phyloP scores from a whole-genome alignment of 1,284 basidiomycete species.

The Austropuccinia psidii region DNA sequence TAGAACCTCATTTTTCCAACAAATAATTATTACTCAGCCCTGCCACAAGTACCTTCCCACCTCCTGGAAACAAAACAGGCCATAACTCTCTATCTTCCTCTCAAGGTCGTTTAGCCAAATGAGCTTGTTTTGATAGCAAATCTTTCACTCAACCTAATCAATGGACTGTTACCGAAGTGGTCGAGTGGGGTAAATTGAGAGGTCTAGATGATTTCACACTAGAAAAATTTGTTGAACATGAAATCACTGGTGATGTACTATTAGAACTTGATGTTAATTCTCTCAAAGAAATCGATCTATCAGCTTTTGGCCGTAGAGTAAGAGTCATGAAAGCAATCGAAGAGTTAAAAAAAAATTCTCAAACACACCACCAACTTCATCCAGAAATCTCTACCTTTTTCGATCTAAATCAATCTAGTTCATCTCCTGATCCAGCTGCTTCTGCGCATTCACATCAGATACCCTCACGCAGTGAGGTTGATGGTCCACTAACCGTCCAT shows the following conservation, averaged over 20 bases:
- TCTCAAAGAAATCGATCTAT: slow-evolving; percentile 92
- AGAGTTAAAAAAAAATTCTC: slow-evolving; percentile 55
- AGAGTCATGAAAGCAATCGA: slow-evolving; percentile 89
- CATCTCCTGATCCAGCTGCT: slow-evolving; percentile 52
- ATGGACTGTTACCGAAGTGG: slow-evolving; percentile 82
- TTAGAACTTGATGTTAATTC: slow-evolving; percentile 86
- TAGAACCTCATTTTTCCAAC: neutral
- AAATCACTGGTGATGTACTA: slow-evolving; percentile 93
- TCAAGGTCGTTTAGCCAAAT: neutral
- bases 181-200: slow-evolving; percentile 76
- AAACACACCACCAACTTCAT: slow-evolving; percentile 40
- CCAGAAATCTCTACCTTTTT: slow-evolving; percentile 42
- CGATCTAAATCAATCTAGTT: no score
- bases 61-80: slow-evolving; percentile 7
- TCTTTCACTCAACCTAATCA: slow-evolving; percentile 54
- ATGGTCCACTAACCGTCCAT: no score
- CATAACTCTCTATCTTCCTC: slow-evolving; percentile 13
- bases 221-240: slow-evolving; percentile 88
- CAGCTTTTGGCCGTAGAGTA: slow-evolving; percentile 86
- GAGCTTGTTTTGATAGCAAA: neutral
- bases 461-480: neutral
- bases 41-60: slow-evolving; percentile 33
- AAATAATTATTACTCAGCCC: slow-evolving; percentile 23
- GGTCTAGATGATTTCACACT: slow-evolving; percentile 76
- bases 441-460: slow-evolving; percentile 51